These are phyloP conservation scores for Sporisorium exsertum DNA, from an alignment of 1,284 basidiomycete genomes.

Conservation along the genomic window DNA sequence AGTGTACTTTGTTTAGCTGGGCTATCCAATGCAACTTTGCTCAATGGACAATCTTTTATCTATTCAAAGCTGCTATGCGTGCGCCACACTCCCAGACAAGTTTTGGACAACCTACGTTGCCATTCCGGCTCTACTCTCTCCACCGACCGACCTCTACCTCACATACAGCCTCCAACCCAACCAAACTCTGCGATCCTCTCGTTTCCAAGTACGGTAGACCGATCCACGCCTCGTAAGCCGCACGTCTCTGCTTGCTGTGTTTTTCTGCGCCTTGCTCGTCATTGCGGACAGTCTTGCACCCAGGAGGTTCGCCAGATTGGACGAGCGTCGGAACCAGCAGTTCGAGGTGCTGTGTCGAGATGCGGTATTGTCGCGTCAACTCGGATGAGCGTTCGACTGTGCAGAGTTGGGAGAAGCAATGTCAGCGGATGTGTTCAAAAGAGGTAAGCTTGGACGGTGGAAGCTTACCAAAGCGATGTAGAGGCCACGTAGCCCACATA, in stretches of 20 bases:
- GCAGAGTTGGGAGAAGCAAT: neutral
- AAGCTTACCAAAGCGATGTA: constrained; percentile 60
- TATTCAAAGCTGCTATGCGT: too few relatives aligned
- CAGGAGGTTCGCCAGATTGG: constrained; percentile 33
- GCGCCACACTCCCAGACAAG: too few relatives aligned
- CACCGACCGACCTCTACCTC: constrained; percentile 62
- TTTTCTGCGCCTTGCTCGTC: constrained; percentile 10
- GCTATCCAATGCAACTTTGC: too few relatives aligned
- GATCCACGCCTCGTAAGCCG: constrained; percentile 50
- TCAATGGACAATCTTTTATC: constrained; percentile 25
- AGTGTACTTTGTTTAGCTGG: constrained; percentile 41
- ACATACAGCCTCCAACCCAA: constrained; percentile 58
- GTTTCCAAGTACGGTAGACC: constrained; percentile 52
- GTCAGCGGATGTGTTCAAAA: neutral
- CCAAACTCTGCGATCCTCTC: constrained; percentile 43
- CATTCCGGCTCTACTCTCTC: constrained; percentile 24
- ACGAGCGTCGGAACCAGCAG: constrained; percentile 39
- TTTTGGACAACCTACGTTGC: too few relatives aligned
- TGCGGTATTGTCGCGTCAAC: constrained; percentile 36
- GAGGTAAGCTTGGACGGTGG: neutral
- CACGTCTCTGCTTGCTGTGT: constrained; percentile 23
- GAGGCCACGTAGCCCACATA: constrained; percentile 62
- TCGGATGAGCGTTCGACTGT: constrained; percentile 27
- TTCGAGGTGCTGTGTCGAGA: constrained; percentile 41
- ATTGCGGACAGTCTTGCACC: constrained; percentile 1